phyloP scores from a whole-genome alignment of 805 yeast species.

The Candida wancherniae region DNA sequence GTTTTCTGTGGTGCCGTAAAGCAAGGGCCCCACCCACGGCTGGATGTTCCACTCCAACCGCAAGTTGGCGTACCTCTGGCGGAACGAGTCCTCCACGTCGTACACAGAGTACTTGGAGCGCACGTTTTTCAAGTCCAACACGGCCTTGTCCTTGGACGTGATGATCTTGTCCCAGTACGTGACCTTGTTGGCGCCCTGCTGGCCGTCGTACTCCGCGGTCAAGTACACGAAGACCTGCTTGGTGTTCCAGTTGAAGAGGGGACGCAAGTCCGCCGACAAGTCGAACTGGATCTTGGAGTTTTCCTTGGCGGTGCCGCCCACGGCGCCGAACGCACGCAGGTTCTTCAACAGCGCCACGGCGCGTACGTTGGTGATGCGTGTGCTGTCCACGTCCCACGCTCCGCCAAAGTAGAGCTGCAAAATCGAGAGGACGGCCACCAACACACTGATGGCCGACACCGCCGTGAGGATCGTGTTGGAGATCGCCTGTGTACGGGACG shows the following conservation, averaged over 20 bases:
- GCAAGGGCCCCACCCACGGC: constrained; percentile 80
- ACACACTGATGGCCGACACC: constrained; percentile 41
- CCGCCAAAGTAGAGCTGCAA: constrained; percentile 43
- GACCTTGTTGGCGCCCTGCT: constrained; percentile 54
- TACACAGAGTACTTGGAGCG: constrained; percentile 80
- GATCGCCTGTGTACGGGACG: constrained; percentile 41
- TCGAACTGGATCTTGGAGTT: constrained; percentile 70
- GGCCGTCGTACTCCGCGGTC: constrained; percentile 74
- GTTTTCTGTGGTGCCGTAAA: constrained; percentile 53
- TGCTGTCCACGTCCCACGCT: constrained; percentile 40
- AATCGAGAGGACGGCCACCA: constrained; percentile 46
- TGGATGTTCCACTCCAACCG: constrained; percentile 87
- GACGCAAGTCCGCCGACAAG: constrained; percentile 65
- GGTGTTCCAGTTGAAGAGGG: constrained; percentile 93
- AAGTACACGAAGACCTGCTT: constrained; percentile 91
- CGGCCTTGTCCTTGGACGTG: constrained; percentile 52
- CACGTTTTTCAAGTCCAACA: constrained; percentile 44
- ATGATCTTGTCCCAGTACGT: constrained; percentile 91
- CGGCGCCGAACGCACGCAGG: constrained; percentile 65
- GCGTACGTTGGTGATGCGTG: constrained; percentile 31
- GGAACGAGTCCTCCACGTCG: constrained; percentile 66
- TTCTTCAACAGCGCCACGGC: constrained; percentile 43
- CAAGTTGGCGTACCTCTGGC: constrained; percentile 61
- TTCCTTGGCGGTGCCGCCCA: constrained; percentile 65
- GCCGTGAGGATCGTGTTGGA: constrained; percentile 53